Conservation (phyloP, 2,329 filamentous ascomycete genomes). For the Colletotrichum sidae region DNA sequence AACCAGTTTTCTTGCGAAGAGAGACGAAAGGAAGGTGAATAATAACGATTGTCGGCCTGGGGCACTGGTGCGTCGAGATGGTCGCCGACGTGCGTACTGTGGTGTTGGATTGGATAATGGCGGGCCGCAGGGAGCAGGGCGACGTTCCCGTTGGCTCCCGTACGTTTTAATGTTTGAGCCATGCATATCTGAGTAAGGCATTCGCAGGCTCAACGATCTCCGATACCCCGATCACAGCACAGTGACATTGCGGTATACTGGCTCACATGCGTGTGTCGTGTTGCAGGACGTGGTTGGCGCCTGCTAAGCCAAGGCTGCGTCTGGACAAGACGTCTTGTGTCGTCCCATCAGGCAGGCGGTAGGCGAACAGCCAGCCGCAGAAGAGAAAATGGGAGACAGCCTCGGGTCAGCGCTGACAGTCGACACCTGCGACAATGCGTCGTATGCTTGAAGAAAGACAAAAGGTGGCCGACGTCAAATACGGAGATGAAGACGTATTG, state of each 20-base stretch:
- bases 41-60: slow-evolving; percentile 20
- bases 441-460: slow-evolving; percentile 24
- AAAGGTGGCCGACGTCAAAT: slow-evolving; percentile 27
- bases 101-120: slow-evolving; percentile 7
- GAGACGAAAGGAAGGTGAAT: background rate
- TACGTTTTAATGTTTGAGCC: slow-evolving; percentile 33
- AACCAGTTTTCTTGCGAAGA: background rate
- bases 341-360: slow-evolving; percentile 10
- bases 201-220: slow-evolving; percentile 22
- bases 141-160: slow-evolving; percentile 26
- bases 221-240: slow-evolving; percentile 23
- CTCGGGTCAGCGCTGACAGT: slow-evolving; percentile 25
- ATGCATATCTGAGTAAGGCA: slow-evolving; percentile 30
- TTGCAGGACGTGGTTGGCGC: background rate
- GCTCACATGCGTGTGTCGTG: background rate
- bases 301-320: background rate
- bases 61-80: slow-evolving; percentile 23
- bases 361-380: too few relatives aligned
- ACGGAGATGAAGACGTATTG: background rate
- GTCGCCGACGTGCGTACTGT: slow-evolving; percentile 24
- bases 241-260: slow-evolving; percentile 11
- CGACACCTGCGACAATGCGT: background rate
- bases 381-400: background rate
- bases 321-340: slow-evolving; percentile 9
- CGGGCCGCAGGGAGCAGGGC: slow-evolving; percentile 10